Percentiles rank a stretch among this genome's conserved stretches.
These are phyloP conservation scores for Solanum phureja DNA, from an alignment of 257 asterid genomes.

Conservation along the genomic window DNA sequence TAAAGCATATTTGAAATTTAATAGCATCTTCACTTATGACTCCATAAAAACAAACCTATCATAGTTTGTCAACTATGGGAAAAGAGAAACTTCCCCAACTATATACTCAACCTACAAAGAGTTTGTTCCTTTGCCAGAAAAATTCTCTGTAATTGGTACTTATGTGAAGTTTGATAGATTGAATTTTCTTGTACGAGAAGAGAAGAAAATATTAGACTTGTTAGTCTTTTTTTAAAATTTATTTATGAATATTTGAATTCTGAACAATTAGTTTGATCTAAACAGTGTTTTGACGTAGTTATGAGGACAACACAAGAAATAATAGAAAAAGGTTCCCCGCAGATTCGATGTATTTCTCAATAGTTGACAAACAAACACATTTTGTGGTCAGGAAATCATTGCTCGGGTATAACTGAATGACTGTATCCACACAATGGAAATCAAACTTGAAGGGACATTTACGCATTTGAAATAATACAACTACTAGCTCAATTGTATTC, in stretches of 20 bases:
- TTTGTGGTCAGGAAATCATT: neutral
- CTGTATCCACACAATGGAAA: neutral
- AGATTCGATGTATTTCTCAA: neutral
- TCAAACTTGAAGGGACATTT: neutral
- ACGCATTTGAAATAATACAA: neutral
- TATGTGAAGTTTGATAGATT: neutral
- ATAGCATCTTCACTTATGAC: neutral
- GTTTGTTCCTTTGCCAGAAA: neutral
- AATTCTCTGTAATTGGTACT: neutral
- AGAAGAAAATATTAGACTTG: neutral
- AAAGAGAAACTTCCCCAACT: neutral
- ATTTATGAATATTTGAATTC: neutral
- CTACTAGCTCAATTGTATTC: neutral
- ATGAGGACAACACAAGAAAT: neutral
- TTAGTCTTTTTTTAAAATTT: neutral
- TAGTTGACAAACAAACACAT: neutral
- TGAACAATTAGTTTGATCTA: neutral
- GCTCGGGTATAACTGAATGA: neutral
- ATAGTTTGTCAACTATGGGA: neutral
- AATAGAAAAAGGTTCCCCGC: neutral
- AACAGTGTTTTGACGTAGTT: neutral
- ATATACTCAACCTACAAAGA: neutral
- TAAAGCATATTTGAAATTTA: neutral
- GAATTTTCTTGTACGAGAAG: neutral
- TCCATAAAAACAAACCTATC: neutral